Percentiles rank a stretch among this genome's conserved stretches.
These are phyloP conservation scores for Medicago arabica DNA, from an alignment of 306 rosid species.

Conservation along the genomic window DNA sequence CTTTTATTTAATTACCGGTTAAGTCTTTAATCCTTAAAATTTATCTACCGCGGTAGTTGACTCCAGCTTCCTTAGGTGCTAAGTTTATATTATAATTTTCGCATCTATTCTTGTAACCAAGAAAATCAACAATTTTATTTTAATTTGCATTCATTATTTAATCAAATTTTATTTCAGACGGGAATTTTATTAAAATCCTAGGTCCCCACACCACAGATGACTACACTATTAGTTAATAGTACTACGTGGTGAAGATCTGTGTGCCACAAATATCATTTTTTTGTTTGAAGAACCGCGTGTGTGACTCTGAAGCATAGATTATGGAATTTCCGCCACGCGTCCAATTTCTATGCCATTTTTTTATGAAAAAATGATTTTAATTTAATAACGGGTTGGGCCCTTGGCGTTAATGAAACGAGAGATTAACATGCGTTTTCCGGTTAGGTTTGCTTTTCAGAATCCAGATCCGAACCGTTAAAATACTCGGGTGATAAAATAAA, in stretches of 20 bases:
- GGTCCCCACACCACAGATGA: not conserved
- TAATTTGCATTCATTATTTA: not conserved
- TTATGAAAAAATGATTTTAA: not conserved
- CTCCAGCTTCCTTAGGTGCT: slow-evolving; percentile 40
- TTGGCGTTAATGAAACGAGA: slow-evolving; percentile 30
- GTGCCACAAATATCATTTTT: not conserved
- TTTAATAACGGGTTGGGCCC: slow-evolving; percentile 39
- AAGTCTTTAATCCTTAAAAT: not conserved
- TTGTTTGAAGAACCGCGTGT: slow-evolving; percentile 15
- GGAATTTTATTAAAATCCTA: not conserved
- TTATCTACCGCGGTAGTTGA: not conserved
- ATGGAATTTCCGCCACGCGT: slow-evolving; percentile 43
- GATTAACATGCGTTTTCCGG: not conserved
- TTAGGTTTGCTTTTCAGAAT: not conserved
- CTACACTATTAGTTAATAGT: too few relatives aligned
- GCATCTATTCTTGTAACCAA: too few relatives aligned
- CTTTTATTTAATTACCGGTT: not conserved
- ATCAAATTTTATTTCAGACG: not conserved
- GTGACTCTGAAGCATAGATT: slow-evolving; percentile 29
- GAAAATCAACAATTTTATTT: too few relatives aligned
- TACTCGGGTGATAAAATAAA: slow-evolving; percentile 8
- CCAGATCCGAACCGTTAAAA: not conserved
- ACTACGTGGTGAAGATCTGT: slow-evolving; percentile 47
- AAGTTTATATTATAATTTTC: slow-evolving; percentile 40
- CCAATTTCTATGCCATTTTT: not conserved